Evolutionary conservation across 129 eudicot species (phyloP), one percentile per base, ranked within the genome.

Genomic region (Flaveria robusta): DNA sequence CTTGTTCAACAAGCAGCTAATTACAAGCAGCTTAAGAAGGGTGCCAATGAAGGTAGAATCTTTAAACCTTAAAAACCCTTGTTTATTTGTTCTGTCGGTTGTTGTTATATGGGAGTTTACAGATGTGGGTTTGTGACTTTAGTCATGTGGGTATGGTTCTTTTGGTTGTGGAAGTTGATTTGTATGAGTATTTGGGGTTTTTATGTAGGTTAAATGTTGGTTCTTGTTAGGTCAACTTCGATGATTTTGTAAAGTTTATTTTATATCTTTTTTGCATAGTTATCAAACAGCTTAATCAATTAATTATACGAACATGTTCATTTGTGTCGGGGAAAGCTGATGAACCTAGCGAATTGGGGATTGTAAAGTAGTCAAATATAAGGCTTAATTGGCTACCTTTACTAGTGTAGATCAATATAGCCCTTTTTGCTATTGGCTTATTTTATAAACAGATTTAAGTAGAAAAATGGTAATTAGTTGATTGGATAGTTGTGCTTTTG

Each of bases 1-100:
- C 85, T 89, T 82, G 87, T 89, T 82, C 91, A 86, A 62, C 95
- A 89, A 68, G 95, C 95, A 27, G 89, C 95, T 74, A 89, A 89
- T 78, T 86, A 88, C 66, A 88, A 88, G 80, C 93, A 88, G 64
- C 90, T 88, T 76, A 88, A 88, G 74, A 88, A 88, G 87, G 95
- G 95, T 46, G 95, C 95, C 26, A 89, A 89, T 77, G 95, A 89
- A 89, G 95, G 95, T 89, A 56, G 63, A 24, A 56, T 29, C 59
- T 60, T 11, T 66, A 5, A n/a, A 31, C 3, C 37, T 65, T 27
- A 3, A n/a, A 55, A 39, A 42, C 51, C 34, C 43, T 27, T 46
- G 5, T 37, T 47, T 5, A 34, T 6, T 34, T 34, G 0, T 34
- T 34, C 39, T 34, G 39, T 34, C 39, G 39, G 39, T 34, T 5